Percentiles rank a stretch among this genome's conserved stretches.
Conservation (phyloP, 2,329 filamentous ascomycete genomes). For the Fusarium gaditjirri region DNA sequence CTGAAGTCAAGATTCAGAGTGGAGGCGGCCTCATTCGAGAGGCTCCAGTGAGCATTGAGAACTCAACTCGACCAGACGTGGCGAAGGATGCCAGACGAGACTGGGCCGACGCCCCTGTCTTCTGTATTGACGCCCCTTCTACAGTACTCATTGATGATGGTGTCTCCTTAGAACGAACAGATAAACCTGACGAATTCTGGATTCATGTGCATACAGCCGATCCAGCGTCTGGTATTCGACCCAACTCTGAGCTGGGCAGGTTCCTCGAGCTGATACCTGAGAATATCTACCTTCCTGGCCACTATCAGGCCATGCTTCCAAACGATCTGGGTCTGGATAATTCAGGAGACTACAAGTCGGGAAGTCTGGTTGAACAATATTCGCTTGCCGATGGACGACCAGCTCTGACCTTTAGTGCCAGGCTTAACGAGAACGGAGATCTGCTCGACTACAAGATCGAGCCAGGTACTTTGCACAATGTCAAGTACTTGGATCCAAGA, state of each 20-base stretch:
- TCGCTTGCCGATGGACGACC: slow-evolving; percentile 64
- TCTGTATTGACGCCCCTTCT: slow-evolving; percentile 75
- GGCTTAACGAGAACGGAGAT: slow-evolving; percentile 62
- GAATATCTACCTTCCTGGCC: slow-evolving; percentile 69
- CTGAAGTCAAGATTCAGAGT: slow-evolving; percentile 57
- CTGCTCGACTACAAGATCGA: slow-evolving; percentile 66
- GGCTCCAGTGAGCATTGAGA: slow-evolving; percentile 46
- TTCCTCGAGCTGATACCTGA: slow-evolving; percentile 70
- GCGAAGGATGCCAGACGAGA: slow-evolving; percentile 64
- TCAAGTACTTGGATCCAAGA: slow-evolving; percentile 67
- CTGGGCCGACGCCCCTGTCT: slow-evolving; percentile 69
- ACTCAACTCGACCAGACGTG: slow-evolving; percentile 55
- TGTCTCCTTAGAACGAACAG: slow-evolving; percentile 73
- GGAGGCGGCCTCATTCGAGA: slow-evolving; percentile 55
- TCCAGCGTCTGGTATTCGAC: slow-evolving; percentile 75
- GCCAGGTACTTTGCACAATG: slow-evolving; percentile 62
- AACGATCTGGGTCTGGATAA: slow-evolving; percentile 45
- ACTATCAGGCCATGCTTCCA: slow-evolving; percentile 68
- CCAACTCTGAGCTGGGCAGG: slow-evolving; percentile 66
- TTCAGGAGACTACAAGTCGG: slow-evolving; percentile 46
- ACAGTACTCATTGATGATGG: slow-evolving; percentile 83
- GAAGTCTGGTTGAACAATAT: slow-evolving; percentile 60
- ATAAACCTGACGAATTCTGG: slow-evolving; percentile 70
- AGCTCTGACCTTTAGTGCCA: slow-evolving; percentile 71
- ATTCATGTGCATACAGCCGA: slow-evolving; percentile 83